Base-by-base conservation (phyloP, 176 grass and related monocot species). In the Chloris gayana region DNA sequence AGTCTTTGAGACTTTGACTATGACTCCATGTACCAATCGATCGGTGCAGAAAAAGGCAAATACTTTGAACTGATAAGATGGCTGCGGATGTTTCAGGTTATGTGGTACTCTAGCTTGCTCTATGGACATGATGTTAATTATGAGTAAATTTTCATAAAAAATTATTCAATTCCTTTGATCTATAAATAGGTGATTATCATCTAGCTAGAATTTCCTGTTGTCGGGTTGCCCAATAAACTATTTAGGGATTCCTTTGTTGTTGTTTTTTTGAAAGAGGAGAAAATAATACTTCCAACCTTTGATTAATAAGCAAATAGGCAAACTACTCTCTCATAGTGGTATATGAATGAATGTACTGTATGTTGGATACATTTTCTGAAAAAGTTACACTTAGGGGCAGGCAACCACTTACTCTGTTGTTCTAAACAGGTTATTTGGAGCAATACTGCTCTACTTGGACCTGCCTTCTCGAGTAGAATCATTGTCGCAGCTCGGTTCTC, bases 401-500 rank as follows among this genome's bases (percentile, higher is more conserved):
- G 8, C 41, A 50, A 44, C 41, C 41, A 49, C 3, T 50, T 50
- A 50, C 47, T 50, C 47, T 4, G 5, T 15, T 50, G 47, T 50
- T 50, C 47, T 50, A 50, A 50, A 50, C 47, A 50, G 47, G 47
- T 50, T 50, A 50, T 50, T 18, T 50, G 47, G 47, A 50, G 3
- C 14, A 18, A 50, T 29, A 49, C 25, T 27, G 24, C 17, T 27
- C 42, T 31, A 9, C 70, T 50, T 71, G 54, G 41, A 63, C 53
- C 54, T 14, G 74, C 58, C 53, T 30, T 64, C 56, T 45, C 6
- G 19, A 63, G 33, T 70, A 13, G 29, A 37, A 77, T 70, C 64
- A 29, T 22, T 63, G 73, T 63, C 51, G 64, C 64, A 69, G 73
- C 82, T 33, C 14, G 29, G 10, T 7, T 47, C 25, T 72, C 19